Evolutionary conservation across 208 protist genomes (phyloP).

Genomic region (Leishmania amazonensis): DNA sequence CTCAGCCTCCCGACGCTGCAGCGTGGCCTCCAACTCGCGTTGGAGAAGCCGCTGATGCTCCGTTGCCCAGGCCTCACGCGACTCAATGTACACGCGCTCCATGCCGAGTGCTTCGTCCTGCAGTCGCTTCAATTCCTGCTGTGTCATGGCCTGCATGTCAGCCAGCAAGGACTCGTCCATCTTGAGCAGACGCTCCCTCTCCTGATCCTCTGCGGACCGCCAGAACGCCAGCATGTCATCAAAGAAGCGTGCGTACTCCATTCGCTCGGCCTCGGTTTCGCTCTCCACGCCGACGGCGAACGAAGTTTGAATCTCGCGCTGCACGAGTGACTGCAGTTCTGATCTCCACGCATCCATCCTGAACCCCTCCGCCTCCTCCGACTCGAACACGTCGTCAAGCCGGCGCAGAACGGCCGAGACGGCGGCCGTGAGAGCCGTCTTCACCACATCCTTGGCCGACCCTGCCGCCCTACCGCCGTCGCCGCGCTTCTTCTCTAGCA

Average conservation of each 20-base stretch:
- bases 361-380: conserved; percentile 20
- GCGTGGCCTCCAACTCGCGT: conserved; percentile 48
- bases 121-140: conserved; percentile 69
- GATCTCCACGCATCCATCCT: conserved; percentile 45
- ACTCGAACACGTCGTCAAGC: conserved; percentile 56
- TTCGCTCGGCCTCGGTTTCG: conserved; percentile 63
- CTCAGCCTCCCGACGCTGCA: conserved; percentile 57
- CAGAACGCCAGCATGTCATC: conserved; percentile 76
- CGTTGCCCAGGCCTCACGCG: conserved; percentile 69
- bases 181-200: conserved; percentile 66
- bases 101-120: conserved; percentile 73
- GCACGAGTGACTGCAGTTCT: conserved; percentile 59
- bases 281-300: conserved; percentile 67
- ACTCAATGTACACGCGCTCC: conserved; percentile 75
- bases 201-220: conserved; percentile 61
- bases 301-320: conserved; percentile 67
- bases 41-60: conserved; percentile 70
- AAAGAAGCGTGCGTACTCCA: conserved; percentile 62
- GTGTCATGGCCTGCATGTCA: conserved; percentile 62
- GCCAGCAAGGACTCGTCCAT: conserved; percentile 79
- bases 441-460: conserved; percentile 31
- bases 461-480: conserved; percentile 17
- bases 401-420: conserved; percentile 52
- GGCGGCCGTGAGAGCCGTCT: conserved; percentile 56
- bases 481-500: conserved; percentile 46